Base-by-base conservation (phyloP, 2,329 filamentous ascomycete genomes). In the Fusarium sublunatum region DNA sequence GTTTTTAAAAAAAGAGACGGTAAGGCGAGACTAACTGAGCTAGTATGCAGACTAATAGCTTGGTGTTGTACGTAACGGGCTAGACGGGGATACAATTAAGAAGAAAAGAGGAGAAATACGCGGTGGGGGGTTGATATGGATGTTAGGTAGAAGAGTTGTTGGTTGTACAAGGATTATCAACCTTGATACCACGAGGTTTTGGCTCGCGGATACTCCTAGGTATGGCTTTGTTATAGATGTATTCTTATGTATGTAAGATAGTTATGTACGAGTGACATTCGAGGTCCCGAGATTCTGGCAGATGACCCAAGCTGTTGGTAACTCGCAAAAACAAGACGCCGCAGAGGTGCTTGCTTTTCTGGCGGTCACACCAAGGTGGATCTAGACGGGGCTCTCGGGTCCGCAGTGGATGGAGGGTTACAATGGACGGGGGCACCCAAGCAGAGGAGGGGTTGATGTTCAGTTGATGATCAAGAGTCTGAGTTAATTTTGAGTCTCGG, bases 291-390 rank as follows among this genome's bases (percentile, higher is more conserved):
- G 31, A 51, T 39, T 44, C 39, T 44, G 45, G 48, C 22, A 35
- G 47, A 59, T 53, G 46, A 41, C 31, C 42, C 57, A 60, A 38
- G 6, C 41, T 43, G 55, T 55, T 60, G 57, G 57, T 54, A 60
- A 46, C 35, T 15, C 29, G 41, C 25, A 44, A 53, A 53, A 53
- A 41, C 51, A 51, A 41, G 49, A 51, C 51, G 45, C 45, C 51
- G 10, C 31, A 41, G 3, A 11, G 29, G 4, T 31, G 11, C 10
- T 31, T n/a, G 31, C 12, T n/a, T 32, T 7, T 32, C n/a, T n/a
- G 11, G 31, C 31, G 12, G 12, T 32, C 31, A 32, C 31, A 32
- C 31, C 19, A 19, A 12, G 11, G 31, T 32, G 31, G 11, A n/a
- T 11, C 29, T 19, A 19, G 19, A 19, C 19, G 19, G 19, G 19